A percentile compares a stretch with the other conserved stretches of the same genome.
Evolutionary conservation across 495 filamentous ascomycete genomes (phyloP).

Genomic region (Neurospora terricola): DNA sequence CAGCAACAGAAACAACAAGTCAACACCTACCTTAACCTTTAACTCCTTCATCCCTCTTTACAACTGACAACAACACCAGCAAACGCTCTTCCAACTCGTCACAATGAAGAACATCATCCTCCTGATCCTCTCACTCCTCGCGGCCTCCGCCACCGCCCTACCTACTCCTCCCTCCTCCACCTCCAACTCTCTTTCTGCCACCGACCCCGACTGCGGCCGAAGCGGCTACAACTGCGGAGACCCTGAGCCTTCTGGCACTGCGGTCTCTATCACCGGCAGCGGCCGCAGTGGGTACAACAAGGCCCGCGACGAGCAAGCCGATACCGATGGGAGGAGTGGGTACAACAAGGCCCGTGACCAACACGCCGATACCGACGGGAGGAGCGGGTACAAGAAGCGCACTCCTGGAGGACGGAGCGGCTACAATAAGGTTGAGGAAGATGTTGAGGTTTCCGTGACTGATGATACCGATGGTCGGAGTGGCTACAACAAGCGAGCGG

Average conservation of each 20-base stretch:
- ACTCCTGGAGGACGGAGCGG: not conserved
- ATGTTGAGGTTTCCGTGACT: not conserved
- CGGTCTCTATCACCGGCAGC: not conserved
- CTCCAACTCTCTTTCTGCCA: not conserved
- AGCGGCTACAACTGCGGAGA: not conserved
- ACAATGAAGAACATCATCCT: not conserved
- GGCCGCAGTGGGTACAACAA: not conserved
- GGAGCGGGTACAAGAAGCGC: not conserved
- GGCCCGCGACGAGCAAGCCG: not conserved
- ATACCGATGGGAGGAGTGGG: not conserved
- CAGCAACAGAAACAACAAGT: not conserved
- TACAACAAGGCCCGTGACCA: not conserved
- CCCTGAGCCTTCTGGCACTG: not conserved
- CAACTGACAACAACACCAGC: not conserved
- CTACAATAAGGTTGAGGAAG: not conserved
- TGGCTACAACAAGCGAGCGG: not conserved
- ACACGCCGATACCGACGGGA: not conserved
- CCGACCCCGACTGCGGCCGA: not conserved
- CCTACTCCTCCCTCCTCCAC: not conserved
- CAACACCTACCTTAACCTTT: not conserved
- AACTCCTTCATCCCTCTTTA: not conserved
- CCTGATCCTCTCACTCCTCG: not conserved
- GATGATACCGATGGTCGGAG: not conserved
- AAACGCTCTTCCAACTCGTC: not conserved
- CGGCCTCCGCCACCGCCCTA: not conserved